These are phyloP conservation scores for Suillus variegatus DNA, from an alignment of 768 basidiomycete species.

Conservation along the genomic window DNA sequence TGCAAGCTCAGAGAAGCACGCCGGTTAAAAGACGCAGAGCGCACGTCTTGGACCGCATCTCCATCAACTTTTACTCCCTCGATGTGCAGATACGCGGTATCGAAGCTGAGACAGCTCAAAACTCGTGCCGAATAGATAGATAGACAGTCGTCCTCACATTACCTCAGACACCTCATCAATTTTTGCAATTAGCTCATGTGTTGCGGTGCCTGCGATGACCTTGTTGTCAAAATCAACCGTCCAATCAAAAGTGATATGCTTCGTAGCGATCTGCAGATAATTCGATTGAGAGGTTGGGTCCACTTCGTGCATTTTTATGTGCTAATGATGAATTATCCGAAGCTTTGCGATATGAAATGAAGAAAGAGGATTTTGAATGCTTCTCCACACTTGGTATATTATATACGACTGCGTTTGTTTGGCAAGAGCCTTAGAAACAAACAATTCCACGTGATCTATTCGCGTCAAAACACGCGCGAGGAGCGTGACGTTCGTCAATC, in stretches of 20 bases:
- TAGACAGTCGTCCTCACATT: constrained; percentile 33
- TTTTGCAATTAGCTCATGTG: constrained; percentile 42
- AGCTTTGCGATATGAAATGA: neutral
- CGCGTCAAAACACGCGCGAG: constrained; percentile 13
- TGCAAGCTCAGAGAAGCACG: neutral
- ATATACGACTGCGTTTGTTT: constrained; percentile 10
- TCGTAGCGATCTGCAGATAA: constrained; percentile 48
- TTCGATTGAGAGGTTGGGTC: constrained; percentile 61
- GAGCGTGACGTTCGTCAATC: neutral
- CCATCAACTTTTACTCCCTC: constrained; percentile 39
- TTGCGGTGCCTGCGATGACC: constrained; percentile 48
- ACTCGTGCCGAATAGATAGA: neutral
- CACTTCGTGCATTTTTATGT: constrained; percentile 10
- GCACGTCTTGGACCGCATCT: constrained; percentile 29
- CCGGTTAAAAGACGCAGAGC: neutral
- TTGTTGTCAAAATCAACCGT: constrained; percentile 51
- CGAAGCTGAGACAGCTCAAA: constrained; percentile 41
- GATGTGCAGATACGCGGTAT: constrained; percentile 51
- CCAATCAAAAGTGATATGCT: constrained; percentile 57
- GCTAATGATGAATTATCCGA: neutral
- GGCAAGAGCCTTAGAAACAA: constrained; percentile 16
- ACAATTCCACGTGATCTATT: constrained; percentile 17
- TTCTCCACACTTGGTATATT: neutral
- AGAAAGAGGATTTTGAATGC: neutral
- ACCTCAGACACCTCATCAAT: constrained; percentile 40